phyloP scores from a whole-genome alignment of 495 filamentous ascomycete genomes.

The Aspergillus bertholletiae region DNA sequence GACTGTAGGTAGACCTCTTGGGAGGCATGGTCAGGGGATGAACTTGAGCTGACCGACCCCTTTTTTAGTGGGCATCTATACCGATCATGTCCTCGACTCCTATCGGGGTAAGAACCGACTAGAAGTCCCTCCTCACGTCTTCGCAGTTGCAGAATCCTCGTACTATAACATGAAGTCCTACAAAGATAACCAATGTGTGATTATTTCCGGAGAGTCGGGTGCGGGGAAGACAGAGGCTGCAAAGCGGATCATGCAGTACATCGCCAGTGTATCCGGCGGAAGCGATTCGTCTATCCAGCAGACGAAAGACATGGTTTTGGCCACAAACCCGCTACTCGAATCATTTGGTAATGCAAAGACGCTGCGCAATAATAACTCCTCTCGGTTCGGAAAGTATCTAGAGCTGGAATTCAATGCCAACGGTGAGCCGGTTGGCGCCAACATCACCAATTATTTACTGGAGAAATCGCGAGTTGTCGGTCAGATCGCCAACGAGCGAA shows the following conservation, averaged over 20 bases:
- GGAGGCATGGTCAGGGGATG: constrained; percentile 6
- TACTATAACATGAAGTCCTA: constrained; percentile 99
- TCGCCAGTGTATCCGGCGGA: constrained; percentile 91
- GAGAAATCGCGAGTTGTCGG: constrained; percentile 96
- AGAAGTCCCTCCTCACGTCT: constrained; percentile 94
- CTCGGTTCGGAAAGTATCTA: constrained; percentile 95
- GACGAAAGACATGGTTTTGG: constrained; percentile 98
- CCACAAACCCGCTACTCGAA: constrained; percentile 95
- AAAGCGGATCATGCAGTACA: constrained; percentile 99
- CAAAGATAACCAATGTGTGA: constrained; percentile 98
- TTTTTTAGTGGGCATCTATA: constrained; percentile 86
- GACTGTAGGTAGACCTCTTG: constrained; percentile 58
- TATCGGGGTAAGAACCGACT: constrained; percentile 96
- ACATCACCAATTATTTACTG: constrained; percentile 96
- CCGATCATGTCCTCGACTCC: constrained; percentile 81
- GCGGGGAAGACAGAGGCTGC: constrained; percentile 99
- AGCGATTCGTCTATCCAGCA: constrained; percentile 89
- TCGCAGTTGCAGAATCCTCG: constrained; percentile 90
- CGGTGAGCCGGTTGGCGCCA: constrained; percentile 92
- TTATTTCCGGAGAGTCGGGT: constrained; percentile 98
- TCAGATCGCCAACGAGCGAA: constrained; percentile 92
- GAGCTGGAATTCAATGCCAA: constrained; percentile 95
- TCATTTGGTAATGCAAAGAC: constrained; percentile 99
- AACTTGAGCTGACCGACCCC: constrained; percentile 14
- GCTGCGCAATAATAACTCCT: constrained; percentile 97